A percentile compares a stretch with the other conserved stretches of the same genome.
These are phyloP conservation scores for Tremella mesenterica DNA, from an alignment of 768 basidiomycete species.

Conservation along the genomic window DNA sequence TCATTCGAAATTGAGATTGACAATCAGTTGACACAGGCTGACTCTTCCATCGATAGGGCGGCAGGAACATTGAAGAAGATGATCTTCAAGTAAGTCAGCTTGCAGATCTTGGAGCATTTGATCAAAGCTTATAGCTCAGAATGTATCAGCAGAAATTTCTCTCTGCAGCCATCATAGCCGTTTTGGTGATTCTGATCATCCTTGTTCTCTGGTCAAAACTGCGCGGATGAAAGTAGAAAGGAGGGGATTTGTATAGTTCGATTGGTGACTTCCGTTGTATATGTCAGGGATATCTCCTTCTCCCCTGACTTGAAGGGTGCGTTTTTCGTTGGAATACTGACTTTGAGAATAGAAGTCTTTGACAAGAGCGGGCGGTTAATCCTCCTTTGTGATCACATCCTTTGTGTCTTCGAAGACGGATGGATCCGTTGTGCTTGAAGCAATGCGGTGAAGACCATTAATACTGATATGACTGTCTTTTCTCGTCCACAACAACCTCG, in stretches of 20 bases:
- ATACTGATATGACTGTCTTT: background rate
- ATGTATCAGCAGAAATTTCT: constrained; percentile 95
- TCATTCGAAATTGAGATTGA: constrained; percentile 3
- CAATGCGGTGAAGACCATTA: background rate
- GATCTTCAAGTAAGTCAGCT: constrained; percentile 70
- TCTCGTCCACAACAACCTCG: background rate
- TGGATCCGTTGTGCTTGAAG: background rate
- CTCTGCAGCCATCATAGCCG: constrained; percentile 72
- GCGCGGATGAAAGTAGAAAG: constrained; percentile 10
- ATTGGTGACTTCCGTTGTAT: constrained; percentile 5
- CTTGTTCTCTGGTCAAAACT: constrained; percentile 40
- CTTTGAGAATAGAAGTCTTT: no score
- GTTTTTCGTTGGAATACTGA: no score
- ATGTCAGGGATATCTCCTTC: background rate
- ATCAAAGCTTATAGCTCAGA: constrained; percentile 48
- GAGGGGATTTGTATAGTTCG: no score
- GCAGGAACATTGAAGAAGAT: constrained; percentile 87
- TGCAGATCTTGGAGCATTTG: constrained; percentile 1
- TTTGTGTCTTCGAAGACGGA: background rate
- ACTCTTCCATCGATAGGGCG: constrained; percentile 80
- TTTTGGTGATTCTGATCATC: constrained; percentile 71
- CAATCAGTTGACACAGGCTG: constrained; percentile 68
- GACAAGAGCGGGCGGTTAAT: no score
- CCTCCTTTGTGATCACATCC: background rate
- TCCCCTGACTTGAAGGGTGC: background rate